phyloP scores from a whole-genome alignment of 1,284 basidiomycete species.

The Ganoderma lingzhi region DNA sequence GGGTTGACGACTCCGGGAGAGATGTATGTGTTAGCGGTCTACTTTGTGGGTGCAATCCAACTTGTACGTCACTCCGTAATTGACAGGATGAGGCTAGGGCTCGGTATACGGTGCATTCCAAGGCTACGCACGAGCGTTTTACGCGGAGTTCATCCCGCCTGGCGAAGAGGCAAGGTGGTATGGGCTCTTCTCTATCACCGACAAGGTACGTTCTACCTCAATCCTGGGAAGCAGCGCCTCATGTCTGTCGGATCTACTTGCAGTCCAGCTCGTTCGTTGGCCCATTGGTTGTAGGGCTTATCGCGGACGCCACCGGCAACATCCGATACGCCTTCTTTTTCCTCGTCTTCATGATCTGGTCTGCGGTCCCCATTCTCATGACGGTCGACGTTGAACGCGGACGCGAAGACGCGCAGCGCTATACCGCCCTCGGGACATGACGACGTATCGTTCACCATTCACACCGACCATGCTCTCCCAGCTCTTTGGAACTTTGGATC shows the following conservation, averaged over 20 bases:
- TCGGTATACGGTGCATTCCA: constrained; percentile 83
- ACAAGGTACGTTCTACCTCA: constrained; percentile 62
- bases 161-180: constrained; percentile 84
- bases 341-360: constrained; percentile 81
- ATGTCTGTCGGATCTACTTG: background rate
- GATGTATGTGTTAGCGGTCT: constrained; percentile 85
- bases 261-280: constrained; percentile 91
- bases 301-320: constrained; percentile 87
- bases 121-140: constrained; percentile 81
- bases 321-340: constrained; percentile 92
- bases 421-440: constrained; percentile 37
- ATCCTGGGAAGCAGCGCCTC: background rate
- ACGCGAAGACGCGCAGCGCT: constrained; percentile 68
- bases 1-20: constrained; percentile 82
- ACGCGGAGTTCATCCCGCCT: constrained; percentile 79
- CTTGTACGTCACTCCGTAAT: background rate
- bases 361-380: constrained; percentile 79
- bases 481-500: background rate
- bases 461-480: background rate
- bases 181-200: constrained; percentile 87
- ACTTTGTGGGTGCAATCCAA: constrained; percentile 65
- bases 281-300: constrained; percentile 84
- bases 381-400: constrained; percentile 77
- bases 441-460: background rate
- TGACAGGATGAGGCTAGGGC: constrained; percentile 46